Evolutionary conservation across 768 basidiomycete genomes (phyloP), one percentile per base, ranked within the genome.

Genomic region (Coprinopsis cinerea): DNA sequence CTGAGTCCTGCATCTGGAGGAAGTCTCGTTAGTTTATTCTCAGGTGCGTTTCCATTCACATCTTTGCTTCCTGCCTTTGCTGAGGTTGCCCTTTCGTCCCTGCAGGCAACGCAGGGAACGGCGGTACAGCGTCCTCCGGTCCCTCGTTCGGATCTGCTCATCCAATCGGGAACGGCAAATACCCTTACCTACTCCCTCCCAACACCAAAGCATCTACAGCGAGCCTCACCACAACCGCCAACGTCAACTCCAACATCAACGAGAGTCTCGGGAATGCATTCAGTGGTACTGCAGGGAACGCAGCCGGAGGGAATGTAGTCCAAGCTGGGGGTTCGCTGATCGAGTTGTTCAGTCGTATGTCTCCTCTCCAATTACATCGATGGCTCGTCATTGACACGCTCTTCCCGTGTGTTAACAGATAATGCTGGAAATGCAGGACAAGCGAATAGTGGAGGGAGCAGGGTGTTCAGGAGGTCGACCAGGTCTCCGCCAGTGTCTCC

Each of bases 371-470:
- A 11, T 18, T 18, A 15, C 17, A 18, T 44, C 10, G 45, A 44
- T 60, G 37, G 56, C 46, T 24, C 17, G 27, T 42, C 37, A 22
- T 32, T 41, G 13, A 45, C n/a, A 39, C 10, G 11, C 17, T 11
- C 17, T 17, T 18, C 7, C 11, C 18, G 10, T 10, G 6, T 9
- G 36, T 43, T 50, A 50, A 49, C 55, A 78, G 75, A 62, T 44
- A 73, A 74, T 30, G 69, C 59, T 13, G 72, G 70, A 20, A 41
- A 59, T 18, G 68, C 62, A 11, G 71, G 70, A 32, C 52, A 55
- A 15, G 66, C 68, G 35, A 58, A 54, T 23, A 69, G 66, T 53
- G 67, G 71, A 28, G 32, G 45, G 26, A 35, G 60, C 17, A 48
- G 49, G n/a, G 27, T 26, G 14, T n/a, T 35, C 14, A 18, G 39